Conservation (phyloP, 805 yeast genomes). For the Komagataella populi region DNA sequence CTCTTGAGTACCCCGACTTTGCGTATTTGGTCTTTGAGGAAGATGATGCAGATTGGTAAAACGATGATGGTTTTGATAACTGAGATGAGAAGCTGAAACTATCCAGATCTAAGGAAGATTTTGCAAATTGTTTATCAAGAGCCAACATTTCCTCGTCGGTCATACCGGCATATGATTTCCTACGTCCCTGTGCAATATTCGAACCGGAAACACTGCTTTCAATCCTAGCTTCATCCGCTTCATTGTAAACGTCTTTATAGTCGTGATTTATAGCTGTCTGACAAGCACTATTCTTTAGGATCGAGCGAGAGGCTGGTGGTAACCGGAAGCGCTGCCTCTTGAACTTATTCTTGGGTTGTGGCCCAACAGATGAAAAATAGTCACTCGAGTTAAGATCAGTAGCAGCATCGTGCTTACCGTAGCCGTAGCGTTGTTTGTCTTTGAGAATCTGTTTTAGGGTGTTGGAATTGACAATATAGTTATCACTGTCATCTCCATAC, state of each 20-base stretch:
- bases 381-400: constrained; percentile 8
- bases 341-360: constrained; percentile 1
- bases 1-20: constrained; percentile 3
- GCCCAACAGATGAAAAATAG: constrained; percentile 8
- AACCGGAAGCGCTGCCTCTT: constrained; percentile 3
- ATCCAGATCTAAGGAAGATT: constrained; percentile 25
- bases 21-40: background rate
- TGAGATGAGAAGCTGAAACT: constrained; percentile 26
- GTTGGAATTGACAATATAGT: constrained; percentile 2
- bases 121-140: constrained; percentile 36
- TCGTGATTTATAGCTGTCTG: constrained; percentile 1
- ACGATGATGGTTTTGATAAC: background rate
- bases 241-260: constrained; percentile 1
- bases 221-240: constrained; percentile 2
- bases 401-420: constrained; percentile 7
- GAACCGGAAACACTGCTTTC: background rate
- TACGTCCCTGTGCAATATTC: constrained; percentile 4
- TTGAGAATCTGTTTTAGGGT: constrained; percentile 1
- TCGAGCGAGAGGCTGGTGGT: constrained; percentile 1
- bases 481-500: constrained; percentile 3
- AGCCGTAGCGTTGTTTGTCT: constrained; percentile 5
- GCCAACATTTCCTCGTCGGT: constrained; percentile 40
- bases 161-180: constrained; percentile 37
- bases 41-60: background rate
- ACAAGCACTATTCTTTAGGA: constrained; percentile 1